Evolutionary conservation across 2,329 filamentous ascomycete species (phyloP).

Genomic region (Colletotrichum sp.): DNA sequence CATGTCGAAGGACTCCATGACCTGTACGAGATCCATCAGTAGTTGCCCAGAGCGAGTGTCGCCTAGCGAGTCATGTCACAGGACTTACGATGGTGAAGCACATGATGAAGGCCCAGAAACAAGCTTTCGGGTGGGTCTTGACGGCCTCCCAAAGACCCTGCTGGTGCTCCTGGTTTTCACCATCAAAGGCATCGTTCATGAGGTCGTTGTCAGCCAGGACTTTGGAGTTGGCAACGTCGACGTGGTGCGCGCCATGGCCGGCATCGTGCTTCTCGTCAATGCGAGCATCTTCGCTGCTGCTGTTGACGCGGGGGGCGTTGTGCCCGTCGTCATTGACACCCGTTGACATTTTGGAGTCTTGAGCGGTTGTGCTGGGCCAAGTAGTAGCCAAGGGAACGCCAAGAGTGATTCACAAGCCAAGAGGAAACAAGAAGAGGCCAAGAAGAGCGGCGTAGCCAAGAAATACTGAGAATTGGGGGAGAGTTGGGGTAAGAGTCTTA

Average conservation of each 20-base stretch:
- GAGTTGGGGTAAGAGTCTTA: neutral
- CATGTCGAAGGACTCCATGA: slow-evolving; percentile 57
- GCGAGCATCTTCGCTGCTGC: neutral
- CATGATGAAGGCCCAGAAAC: slow-evolving; percentile 53
- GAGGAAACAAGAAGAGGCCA: neutral
- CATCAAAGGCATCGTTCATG: slow-evolving; percentile 44
- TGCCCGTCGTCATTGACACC: slow-evolving; percentile 11
- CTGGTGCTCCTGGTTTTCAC: slow-evolving; percentile 47
- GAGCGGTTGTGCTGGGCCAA: neutral
- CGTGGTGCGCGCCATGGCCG: slow-evolving; percentile 3
- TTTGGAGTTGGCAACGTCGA: slow-evolving; percentile 36
- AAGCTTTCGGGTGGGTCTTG: slow-evolving; percentile 47
- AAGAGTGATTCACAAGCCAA: neutral
- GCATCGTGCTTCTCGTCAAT: slow-evolving; percentile 15
- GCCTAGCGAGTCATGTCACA: neutral
- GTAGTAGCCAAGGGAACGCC: neutral
- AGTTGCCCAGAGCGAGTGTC: neutral
- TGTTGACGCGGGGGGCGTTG: neutral
- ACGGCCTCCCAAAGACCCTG: slow-evolving; percentile 43
- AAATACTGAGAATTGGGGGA: neutral
- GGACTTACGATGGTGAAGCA: slow-evolving; percentile 53
- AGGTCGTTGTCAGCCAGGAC: slow-evolving; percentile 38
- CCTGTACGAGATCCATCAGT: slow-evolving; percentile 29
- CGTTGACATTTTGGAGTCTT: slow-evolving; percentile 16
- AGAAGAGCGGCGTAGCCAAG: neutral